These are phyloP conservation scores for Calonectria ilicicola DNA, from an alignment of 2,329 filamentous ascomycete genomes.

Conservation along the genomic window DNA sequence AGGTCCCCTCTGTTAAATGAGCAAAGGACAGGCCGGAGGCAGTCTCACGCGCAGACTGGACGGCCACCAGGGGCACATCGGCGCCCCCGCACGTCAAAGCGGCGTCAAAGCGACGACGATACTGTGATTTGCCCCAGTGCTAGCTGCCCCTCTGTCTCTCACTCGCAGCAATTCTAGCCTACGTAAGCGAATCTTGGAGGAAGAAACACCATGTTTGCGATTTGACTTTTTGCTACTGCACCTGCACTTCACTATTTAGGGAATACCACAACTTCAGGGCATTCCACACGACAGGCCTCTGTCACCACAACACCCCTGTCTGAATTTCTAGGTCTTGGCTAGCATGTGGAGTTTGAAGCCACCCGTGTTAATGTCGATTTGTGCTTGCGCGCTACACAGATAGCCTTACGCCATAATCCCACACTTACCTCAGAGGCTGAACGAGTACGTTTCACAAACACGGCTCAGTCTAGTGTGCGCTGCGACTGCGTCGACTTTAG, in stretches of 20 bases:
- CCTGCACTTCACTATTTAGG: too few species aligned
- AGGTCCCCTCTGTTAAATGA: not conserved
- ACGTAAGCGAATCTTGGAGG: not conserved
- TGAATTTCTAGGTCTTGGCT: too few species aligned
- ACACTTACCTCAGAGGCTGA: not conserved
- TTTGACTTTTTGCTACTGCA: too few species aligned
- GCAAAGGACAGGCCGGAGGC: not conserved
- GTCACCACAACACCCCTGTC: not conserved
- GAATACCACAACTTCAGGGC: not conserved
- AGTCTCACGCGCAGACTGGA: not conserved
- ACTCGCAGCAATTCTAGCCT: not conserved
- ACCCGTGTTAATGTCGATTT: not conserved
- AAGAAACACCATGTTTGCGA: too few species aligned
- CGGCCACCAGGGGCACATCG: conserved; percentile 1
- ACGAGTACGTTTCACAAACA: not conserved
- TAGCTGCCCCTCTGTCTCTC: not conserved
- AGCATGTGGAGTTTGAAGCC: not conserved
- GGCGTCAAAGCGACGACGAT: not conserved
- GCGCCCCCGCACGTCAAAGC: conserved; percentile 4
- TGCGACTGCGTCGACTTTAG: not conserved
- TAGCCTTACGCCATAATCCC: not conserved
- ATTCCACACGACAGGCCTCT: not conserved
- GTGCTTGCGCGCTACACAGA: not conserved
- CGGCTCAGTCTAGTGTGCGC: not conserved
- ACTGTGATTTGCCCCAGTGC: not conserved